Evolutionary conservation across 1,139 yeast species (phyloP), one percentile per base, ranked within the genome.

Genomic region (Hyphopichia wangnamkhiaoensis): DNA sequence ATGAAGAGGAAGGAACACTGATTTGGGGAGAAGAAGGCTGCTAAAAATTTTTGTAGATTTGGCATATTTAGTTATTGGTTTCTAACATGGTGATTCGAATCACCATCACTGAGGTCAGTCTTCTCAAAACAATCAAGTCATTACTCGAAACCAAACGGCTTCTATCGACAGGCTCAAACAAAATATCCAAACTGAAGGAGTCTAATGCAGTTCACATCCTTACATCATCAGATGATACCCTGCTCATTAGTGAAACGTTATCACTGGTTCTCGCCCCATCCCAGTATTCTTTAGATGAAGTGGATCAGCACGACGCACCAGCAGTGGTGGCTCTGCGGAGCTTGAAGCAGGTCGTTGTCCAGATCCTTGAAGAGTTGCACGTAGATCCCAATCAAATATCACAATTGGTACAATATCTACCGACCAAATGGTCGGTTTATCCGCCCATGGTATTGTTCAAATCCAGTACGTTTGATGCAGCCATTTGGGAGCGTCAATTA

Each of bases 401-500:
- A n/a, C n/a, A n/a, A n/a, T 26, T 44, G 15, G 17, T 37, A 14
- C 2, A 15, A 12, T 27, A 37, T 23, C 38, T 75, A 14, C 86
- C 86, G 2, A 68, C 64, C 38, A 74, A 77, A 50, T 84, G 80
- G 74, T 69, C 83, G 0, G 49, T 84, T 0, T 87, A 87, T 51
- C 80, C 82, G 1, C 93, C 95, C 0, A 58, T 87, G 73, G 59
- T 85, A 1, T 63, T 87, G 15, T 71, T 87, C 40, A 69, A 74
- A 34, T 47, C 65, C 28, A 60, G 65, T 26, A 69, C 79, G 0
- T 75, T 72, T 46, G 73, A 68, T 17, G 41, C 58, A 20, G 45
- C 39, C 0, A 37, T 35, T 13, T 76, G 84, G 83, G 34, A 33
- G 2, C 20, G 14, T 21, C 20, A 15, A 23, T 12, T 10, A 5